A percentile compares a stretch with the other conserved stretches of the same genome.
Evolutionary conservation across 805 yeast species (phyloP).

Genomic region (Pichia manshurica): DNA sequence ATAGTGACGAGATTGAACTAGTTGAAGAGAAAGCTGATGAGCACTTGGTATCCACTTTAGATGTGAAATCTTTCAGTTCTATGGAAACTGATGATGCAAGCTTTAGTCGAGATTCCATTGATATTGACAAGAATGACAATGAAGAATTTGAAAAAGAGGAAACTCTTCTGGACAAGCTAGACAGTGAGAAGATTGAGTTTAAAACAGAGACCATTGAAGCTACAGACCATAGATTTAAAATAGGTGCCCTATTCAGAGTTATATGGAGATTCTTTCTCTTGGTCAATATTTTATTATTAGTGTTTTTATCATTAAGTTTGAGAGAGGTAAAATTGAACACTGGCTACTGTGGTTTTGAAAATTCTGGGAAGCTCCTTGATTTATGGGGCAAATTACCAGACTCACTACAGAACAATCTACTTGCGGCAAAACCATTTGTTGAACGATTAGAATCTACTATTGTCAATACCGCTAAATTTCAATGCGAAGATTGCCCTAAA

Average conservation of each 20-base stretch:
- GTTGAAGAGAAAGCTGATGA: conserved; percentile 1
- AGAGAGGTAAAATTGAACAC: conserved; percentile 53
- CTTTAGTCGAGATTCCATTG: conserved; percentile 12
- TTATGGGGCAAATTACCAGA: conserved; percentile 18
- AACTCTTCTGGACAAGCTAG: not conserved
- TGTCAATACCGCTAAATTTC: conserved; percentile 38
- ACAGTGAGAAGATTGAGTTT: not conserved
- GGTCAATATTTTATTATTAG: not conserved
- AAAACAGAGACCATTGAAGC: not conserved
- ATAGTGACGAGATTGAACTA: conserved; percentile 1
- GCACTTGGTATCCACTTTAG: conserved; percentile 7
- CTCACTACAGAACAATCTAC: conserved; percentile 6
- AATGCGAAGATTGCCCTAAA: conserved; percentile 73
- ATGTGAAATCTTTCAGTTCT: conserved; percentile 11
- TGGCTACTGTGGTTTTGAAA: conserved; percentile 63
- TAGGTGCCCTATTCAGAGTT: no score
- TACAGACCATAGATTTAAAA: not conserved
- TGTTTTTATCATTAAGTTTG: conserved; percentile 42
- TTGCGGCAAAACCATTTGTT: conserved; percentile 23
- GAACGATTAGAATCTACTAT: conserved; percentile 36
- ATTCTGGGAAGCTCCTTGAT: conserved; percentile 1
- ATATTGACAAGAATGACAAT: conserved; percentile 1
- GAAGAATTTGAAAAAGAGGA: not conserved
- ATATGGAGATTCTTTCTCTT: not conserved
- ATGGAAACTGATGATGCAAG: conserved; percentile 11